Base-by-base conservation (phyloP, 352 stramenopile species). In the Phytophthora pini region DNA sequence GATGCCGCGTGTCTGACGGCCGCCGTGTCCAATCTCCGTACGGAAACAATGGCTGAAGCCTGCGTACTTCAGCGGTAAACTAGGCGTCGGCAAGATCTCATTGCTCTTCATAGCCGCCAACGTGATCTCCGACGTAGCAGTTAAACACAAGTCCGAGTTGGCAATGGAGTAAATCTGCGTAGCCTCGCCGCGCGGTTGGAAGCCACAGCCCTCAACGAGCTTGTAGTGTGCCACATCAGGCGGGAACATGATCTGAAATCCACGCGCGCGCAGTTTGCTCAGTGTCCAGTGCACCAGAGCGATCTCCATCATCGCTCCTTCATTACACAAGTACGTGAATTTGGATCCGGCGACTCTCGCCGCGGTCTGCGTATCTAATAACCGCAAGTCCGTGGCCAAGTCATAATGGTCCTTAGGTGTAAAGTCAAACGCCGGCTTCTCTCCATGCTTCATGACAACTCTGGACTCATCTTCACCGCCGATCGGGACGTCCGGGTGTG, bases 41-140 rank as follows among this genome's bases (percentile, higher is more conserved):
- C 90, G 85, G 73, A 97, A 97, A 57, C 90, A 97, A 70, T 95
- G 88, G 36, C 82, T 91, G 24, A 96, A 93, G 40, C 82, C 89
- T 15, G 87, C 89, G 49, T 89, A 81, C 62, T 89, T 87, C 15
- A 94, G 53, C 29, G 90, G 89, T 41, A 97, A 65, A 9, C 68
- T 74, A 9, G 66, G 49, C 0, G 76, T 85, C 5, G 72, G 36
- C 10, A 95, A 49, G 27, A 95, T 92, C 61, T 88, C 61, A 52
- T 93, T 90, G 69, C 76, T 91, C 64, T 94, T 84, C 52, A 85
- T 83, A 22, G 74, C 75, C 9, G 84, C 89, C 26, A 97, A 77
- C n/a, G 89, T 87, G 48, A 97, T 93, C 67, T 97, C 90, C 41
- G 89, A 89, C 43, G 90, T 97, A 1, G 84, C 90, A 3, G 84